Conservation (phyloP, 495 filamentous ascomycete genomes). For the Aspergillus ellipticus region DNA sequence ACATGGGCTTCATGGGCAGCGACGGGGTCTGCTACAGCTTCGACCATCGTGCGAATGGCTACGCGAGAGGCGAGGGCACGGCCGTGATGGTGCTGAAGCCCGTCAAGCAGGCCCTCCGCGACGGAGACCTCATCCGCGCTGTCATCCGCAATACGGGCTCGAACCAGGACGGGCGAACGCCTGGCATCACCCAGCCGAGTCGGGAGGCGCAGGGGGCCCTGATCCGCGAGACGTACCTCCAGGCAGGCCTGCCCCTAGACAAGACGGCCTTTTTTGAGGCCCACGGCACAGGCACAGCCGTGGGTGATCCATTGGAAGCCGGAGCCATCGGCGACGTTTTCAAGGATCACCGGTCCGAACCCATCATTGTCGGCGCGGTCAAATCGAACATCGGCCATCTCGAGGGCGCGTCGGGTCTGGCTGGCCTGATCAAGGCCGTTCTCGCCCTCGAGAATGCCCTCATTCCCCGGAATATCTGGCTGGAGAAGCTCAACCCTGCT, state of each 20-base stretch:
- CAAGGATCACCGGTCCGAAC: not conserved
- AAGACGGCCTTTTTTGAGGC: constrained; percentile 43
- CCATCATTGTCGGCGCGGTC: constrained; percentile 7
- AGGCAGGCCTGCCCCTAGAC: constrained; percentile 35
- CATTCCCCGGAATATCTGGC: constrained; percentile 27
- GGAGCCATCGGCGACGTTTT: constrained; percentile 51
- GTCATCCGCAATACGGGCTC: constrained; percentile 33
- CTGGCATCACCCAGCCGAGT: constrained; percentile 56
- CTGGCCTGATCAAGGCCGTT: constrained; percentile 33
- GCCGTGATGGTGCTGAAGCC: constrained; percentile 34
- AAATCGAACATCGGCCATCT: constrained; percentile 41
- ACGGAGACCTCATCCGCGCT: constrained; percentile 41
- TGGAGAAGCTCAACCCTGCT: constrained; percentile 23
- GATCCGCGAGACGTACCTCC: constrained; percentile 48
- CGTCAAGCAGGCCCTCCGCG: constrained; percentile 28
- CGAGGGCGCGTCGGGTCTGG: constrained; percentile 32
- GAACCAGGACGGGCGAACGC: constrained; percentile 30
- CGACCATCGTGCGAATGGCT: constrained; percentile 36
- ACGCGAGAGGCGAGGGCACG: constrained; percentile 41
- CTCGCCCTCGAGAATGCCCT: constrained; percentile 28
- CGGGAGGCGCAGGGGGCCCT: constrained; percentile 49
- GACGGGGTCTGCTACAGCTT: constrained; percentile 29
- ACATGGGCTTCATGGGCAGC: constrained; percentile 26
- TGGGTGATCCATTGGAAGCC: constrained; percentile 59
- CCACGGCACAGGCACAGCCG: constrained; percentile 44